A percentile compares a stretch with the other conserved stretches of the same genome.
Conservation (phyloP, 2,329 filamentous ascomycete genomes). For the Chaetomium sp. region DNA sequence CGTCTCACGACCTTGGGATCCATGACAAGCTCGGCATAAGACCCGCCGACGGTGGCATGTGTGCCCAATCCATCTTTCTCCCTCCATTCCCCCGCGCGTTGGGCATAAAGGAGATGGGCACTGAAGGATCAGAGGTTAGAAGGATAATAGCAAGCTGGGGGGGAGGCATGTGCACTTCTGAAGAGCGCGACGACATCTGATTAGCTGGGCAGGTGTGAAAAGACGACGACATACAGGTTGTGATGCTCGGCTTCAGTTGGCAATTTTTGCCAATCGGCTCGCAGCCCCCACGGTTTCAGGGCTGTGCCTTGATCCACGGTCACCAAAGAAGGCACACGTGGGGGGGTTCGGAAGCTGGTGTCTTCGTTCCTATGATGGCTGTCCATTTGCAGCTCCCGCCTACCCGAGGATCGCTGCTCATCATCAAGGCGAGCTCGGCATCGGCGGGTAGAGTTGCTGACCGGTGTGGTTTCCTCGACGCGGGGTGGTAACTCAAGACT, state of each 20-base stretch:
- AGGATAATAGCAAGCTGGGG: background rate
- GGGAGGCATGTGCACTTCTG: background rate
- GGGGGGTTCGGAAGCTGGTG: too few species aligned
- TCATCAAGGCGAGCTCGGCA: background rate
- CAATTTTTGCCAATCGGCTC: background rate
- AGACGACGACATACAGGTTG: background rate
- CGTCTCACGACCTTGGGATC: background rate
- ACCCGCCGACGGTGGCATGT: conserved; percentile 1
- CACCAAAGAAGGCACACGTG: background rate
- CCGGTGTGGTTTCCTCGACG: background rate
- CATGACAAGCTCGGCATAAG: background rate
- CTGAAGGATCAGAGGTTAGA: background rate
- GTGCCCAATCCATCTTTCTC: conserved; percentile 23
- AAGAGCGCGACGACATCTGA: background rate
- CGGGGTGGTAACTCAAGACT: background rate
- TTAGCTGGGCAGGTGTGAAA: background rate
- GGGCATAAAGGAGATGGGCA: background rate
- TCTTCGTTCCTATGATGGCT: background rate
- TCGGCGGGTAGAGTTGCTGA: background rate
- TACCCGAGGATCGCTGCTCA: background rate
- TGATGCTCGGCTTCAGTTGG: background rate
- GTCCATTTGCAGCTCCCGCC: too few species aligned
- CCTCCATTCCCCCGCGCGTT: background rate
- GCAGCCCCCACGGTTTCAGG: background rate
- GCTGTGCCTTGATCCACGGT: background rate